Conservation (phyloP, 2,329 filamentous ascomycete genomes). For the Colletotrichum noveboracense region DNA sequence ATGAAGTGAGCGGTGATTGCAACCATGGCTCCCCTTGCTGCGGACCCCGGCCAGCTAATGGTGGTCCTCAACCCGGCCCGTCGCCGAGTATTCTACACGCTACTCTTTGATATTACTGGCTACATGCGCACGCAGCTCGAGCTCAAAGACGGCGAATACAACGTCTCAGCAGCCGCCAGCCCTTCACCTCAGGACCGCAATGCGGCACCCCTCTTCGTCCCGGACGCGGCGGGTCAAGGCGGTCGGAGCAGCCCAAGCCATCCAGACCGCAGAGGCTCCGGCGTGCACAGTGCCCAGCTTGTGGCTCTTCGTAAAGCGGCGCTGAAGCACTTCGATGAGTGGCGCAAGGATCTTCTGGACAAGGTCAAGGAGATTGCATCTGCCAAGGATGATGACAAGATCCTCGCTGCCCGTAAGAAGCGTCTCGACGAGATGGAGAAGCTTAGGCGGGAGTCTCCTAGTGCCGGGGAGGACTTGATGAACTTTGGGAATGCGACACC, state of each 20-base stretch:
- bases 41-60: constrained; percentile 60
- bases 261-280: constrained; percentile 14
- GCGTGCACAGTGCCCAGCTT: constrained; percentile 25
- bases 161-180: background rate
- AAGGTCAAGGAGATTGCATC: constrained; percentile 73
- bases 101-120: constrained; percentile 56
- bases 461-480: constrained; percentile 45
- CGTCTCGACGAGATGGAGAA: constrained; percentile 48
- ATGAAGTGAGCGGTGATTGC: background rate
- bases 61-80: constrained; percentile 58
- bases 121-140: constrained; percentile 60
- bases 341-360: constrained; percentile 73
- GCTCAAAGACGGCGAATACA: constrained; percentile 30
- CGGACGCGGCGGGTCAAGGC: constrained; percentile 9
- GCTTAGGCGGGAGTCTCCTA: constrained; percentile 36
- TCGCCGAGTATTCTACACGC: constrained; percentile 54
- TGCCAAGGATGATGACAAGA: constrained; percentile 51
- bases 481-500: constrained; percentile 38
- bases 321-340: constrained; percentile 76
- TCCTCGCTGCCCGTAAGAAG: constrained; percentile 50
- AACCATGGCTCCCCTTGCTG: constrained; percentile 58
- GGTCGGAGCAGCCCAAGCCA: constrained; percentile 14
- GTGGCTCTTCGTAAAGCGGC: constrained; percentile 53
- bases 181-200: background rate
- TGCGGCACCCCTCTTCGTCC: constrained; percentile 27